A percentile compares a stretch with the other conserved stretches of the same genome.
Conservation (phyloP, 495 filamentous ascomycete species). For the Pyrenula aspistea region DNA sequence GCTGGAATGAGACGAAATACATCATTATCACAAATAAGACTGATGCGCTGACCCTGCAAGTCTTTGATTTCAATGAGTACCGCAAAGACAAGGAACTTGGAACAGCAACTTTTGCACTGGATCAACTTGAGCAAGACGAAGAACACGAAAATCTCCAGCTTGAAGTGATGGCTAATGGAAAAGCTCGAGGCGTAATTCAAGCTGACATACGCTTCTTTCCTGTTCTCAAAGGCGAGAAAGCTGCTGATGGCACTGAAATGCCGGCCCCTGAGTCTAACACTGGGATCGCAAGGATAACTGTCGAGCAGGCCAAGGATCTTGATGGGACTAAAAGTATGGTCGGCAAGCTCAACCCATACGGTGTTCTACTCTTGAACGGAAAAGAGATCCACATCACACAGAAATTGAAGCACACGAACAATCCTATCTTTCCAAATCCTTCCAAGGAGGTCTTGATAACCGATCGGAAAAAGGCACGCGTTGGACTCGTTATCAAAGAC, state of each 20-base stretch:
- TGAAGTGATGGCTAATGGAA: conserved; percentile 75
- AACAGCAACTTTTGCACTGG: conserved; percentile 68
- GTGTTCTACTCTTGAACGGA: conserved; percentile 72
- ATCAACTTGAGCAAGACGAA: conserved; percentile 59
- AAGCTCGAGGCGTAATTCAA: conserved; percentile 65
- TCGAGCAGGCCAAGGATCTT: conserved; percentile 92
- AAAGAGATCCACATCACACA: conserved; percentile 76
- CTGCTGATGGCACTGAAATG: conserved; percentile 64
- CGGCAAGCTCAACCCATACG: conserved; percentile 84
- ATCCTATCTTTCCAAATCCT: conserved; percentile 83
- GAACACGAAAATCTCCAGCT: conserved; percentile 77
- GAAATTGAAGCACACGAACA: conserved; percentile 91
- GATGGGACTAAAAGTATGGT: conserved; percentile 83
- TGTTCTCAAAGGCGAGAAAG: conserved; percentile 58
- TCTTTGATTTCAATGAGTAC: conserved; percentile 91
- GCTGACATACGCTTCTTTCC: conserved; percentile 93
- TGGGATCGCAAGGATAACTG: conserved; percentile 81
- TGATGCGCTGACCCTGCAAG: conserved; percentile 67
- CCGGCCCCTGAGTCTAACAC: conserved; percentile 81
- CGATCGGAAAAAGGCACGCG: conserved; percentile 74
- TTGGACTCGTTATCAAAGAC: conserved; percentile 90
- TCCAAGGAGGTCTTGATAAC: conserved; percentile 90
- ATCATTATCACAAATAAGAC: conserved; percentile 83
- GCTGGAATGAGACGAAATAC: conserved; percentile 94
- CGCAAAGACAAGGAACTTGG: conserved; percentile 96